phyloP scores from a whole-genome alignment of 768 basidiomycete genomes.

The Boletellus ananas region DNA sequence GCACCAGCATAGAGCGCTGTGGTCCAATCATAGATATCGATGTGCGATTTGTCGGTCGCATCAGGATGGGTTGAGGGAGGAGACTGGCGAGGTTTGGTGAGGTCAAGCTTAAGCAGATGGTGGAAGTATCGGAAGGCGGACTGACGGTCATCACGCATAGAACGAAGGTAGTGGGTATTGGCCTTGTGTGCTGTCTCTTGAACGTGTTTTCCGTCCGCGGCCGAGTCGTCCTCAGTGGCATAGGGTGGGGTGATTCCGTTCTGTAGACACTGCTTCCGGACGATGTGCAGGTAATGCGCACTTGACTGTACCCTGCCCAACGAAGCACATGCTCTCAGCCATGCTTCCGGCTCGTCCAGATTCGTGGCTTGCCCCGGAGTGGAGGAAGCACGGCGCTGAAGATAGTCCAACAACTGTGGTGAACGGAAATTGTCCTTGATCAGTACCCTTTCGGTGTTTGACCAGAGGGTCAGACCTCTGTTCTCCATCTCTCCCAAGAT shows the following conservation, averaged over 20 bases:
- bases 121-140: conserved; percentile 48
- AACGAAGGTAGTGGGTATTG: conserved; percentile 42
- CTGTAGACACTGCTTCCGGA: conserved; percentile 31
- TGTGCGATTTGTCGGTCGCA: conserved; percentile 20
- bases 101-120: conserved; percentile 32
- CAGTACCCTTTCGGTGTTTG: conserved; percentile 41
- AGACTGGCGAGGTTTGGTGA: conserved; percentile 9
- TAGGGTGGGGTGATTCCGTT: conserved; percentile 20
- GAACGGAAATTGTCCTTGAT: conserved; percentile 51
- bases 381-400: conserved; percentile 27
- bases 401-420: conserved; percentile 44
- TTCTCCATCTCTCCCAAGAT: conserved; percentile 47
- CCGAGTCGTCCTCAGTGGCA: conserved; percentile 4
- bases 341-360: conserved; percentile 10
- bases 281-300: conserved; percentile 36
- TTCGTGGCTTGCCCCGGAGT: neutral
- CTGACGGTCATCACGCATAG: conserved; percentile 37
- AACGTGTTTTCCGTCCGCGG: neutral
- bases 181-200: conserved; percentile 33
- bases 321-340: conserved; percentile 20
- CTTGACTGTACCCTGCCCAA: conserved; percentile 37
- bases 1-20: conserved; percentile 44
- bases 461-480: conserved; percentile 38
- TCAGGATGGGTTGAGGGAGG: neutral
- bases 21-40: conserved; percentile 47